phyloP scores from a whole-genome alignment of 2,329 filamentous ascomycete species.

The Pseudopithomyces chartarum region DNA sequence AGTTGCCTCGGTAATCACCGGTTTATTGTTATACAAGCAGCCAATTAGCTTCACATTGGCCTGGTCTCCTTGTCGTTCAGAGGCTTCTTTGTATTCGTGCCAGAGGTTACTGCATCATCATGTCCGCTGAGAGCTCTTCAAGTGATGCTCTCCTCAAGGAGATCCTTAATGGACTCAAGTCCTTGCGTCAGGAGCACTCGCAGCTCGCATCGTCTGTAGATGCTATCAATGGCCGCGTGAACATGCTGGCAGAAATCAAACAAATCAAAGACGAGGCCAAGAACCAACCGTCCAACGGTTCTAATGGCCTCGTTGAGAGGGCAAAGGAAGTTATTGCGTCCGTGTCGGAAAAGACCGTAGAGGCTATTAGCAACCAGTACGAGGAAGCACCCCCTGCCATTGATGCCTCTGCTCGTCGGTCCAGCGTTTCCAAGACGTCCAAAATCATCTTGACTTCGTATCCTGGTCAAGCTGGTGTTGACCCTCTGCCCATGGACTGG shows the following conservation, averaged over 20 bases:
- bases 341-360: conserved; percentile 39
- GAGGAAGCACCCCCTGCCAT: conserved; percentile 38
- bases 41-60: conserved; percentile 12
- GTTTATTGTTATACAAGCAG: conserved; percentile 14
- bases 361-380: conserved; percentile 48
- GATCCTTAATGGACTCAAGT: conserved; percentile 60
- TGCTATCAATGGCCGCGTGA: conserved; percentile 65
- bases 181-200: conserved; percentile 61
- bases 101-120: conserved; percentile 18
- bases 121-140: conserved; percentile 34
- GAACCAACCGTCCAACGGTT: conserved; percentile 20
- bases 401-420: conserved; percentile 42
- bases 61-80: conserved; percentile 11
- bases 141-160: conserved; percentile 55
- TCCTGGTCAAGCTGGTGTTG: conserved; percentile 90
- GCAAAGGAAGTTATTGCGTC: conserved; percentile 34
- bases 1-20: conserved; percentile 10
- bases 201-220: conserved; percentile 62
- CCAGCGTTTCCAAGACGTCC: conserved; percentile 56
- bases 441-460: conserved; percentile 81
- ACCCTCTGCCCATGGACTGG: conserved; percentile 89
- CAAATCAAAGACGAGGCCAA: conserved; percentile 58
- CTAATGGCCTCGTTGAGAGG: conserved; percentile 23
- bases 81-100: conserved; percentile 12
- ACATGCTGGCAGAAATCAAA: conserved; percentile 64